Evolutionary conservation across 129 eudicot species (phyloP), one percentile per base, ranked within the genome.

Genomic region (Logfia minima): DNA sequence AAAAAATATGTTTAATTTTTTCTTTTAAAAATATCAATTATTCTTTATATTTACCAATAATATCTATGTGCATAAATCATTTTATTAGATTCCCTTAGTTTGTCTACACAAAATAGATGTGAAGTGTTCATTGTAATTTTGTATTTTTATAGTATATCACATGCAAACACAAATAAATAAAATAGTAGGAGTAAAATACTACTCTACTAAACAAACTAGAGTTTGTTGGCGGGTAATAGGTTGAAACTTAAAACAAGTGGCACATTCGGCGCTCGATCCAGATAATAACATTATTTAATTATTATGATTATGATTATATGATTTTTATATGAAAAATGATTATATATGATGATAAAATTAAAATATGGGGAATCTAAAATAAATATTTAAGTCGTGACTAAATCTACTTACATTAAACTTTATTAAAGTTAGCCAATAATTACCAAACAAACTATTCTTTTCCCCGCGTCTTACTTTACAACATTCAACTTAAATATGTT

Each of bases 241-340:
- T 48, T 28, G 29, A 18, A 52, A 37, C 52, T 66, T 56, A 65
- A 77, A 53, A 53, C 74, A 77, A 59, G 66, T 74, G 72, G 74
- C 66, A 34, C 66, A 58, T 77, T 66, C 74, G 74, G 59, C 69
- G 81, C 61, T 68, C 19, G 68, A 22, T 35, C 39, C 69, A 60
- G 29, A 53, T 74, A 35, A 16, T 14, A 31, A 18, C 68, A 14
- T 16, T 17, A 3, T 24, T 67, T 77, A 5, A 11, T 18, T 22
- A 68, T 26, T 26, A 26, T 26, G 29, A 68, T 21, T 24, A 56
- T 37, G n/a, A n/a, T n/a, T n/a, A 24, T 24, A 24, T 24, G 26
- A 24, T 24, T 24, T n/a, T n/a, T 24, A 24, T 24, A 24, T 0
- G 26, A 24, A 24, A 24, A 24, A 24, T 24, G 26, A 24, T 24